Evolutionary conservation across 148 eudicot species (phyloP).

Genomic region (Beta vulgaris): DNA sequence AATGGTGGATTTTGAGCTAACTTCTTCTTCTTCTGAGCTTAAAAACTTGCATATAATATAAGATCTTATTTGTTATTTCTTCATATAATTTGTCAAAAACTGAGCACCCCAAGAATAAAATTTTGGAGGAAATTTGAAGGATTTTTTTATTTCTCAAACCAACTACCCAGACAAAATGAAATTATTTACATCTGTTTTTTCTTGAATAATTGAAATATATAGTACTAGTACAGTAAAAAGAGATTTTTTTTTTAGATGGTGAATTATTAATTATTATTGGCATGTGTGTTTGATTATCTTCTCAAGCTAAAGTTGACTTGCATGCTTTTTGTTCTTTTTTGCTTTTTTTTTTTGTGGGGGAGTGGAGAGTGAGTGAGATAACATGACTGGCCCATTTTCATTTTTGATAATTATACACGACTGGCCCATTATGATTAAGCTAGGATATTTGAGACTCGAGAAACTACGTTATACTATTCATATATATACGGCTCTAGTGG

Average conservation of each 20-base stretch:
- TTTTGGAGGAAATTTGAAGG: not conserved
- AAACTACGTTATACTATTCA: no score
- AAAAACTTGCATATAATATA: not conserved
- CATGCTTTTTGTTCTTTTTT: not conserved
- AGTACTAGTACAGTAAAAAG: not conserved
- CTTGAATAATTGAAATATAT: not conserved
- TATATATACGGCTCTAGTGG: no score
- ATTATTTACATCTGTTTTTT: not conserved
- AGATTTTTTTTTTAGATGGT: not conserved
- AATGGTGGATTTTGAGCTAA: not conserved
- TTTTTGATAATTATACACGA: no score
- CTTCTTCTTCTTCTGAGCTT: not conserved
- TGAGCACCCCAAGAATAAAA: not conserved
- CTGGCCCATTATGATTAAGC: not conserved
- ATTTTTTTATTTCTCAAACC: not conserved
- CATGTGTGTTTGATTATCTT: not conserved
- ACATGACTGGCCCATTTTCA: not conserved
- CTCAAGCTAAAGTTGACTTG: constrained; percentile 4
- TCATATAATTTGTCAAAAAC: not conserved
- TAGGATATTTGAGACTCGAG: no score
- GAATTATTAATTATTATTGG: not conserved
- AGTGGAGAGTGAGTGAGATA: not conserved
- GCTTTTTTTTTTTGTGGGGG: not conserved
- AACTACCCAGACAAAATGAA: not conserved
- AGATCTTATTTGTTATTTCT: not conserved